Conservation (phyloP, 495 filamentous ascomycete genomes). For the Saxophila tyrrhenica region DNA sequence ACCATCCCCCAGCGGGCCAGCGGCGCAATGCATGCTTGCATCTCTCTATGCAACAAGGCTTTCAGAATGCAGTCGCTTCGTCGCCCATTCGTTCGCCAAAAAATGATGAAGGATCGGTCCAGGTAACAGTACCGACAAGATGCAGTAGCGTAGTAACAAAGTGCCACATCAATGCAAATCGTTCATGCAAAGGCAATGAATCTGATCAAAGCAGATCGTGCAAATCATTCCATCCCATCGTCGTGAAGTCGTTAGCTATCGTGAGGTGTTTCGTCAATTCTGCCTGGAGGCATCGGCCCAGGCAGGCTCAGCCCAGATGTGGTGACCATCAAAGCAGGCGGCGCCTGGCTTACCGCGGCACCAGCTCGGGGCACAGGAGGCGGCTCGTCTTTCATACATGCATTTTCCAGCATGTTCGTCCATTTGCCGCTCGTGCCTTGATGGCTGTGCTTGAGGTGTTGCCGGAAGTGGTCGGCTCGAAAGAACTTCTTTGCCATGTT, state of each 20-base stretch:
- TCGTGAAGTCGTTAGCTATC: constrained; percentile 2
- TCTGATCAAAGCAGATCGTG: not conserved
- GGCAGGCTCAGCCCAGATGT: not conserved
- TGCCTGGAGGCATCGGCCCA: not conserved
- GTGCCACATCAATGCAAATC: not conserved
- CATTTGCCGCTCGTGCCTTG: constrained; percentile 94
- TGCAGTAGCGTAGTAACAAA: too few species aligned
- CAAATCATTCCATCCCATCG: not conserved
- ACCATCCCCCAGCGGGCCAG: too few species aligned
- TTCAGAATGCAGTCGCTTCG: too few species aligned
- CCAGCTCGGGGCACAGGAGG: constrained; percentile 27
- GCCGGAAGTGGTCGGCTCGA: constrained; percentile 92
- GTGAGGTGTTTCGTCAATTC: constrained; percentile 6
- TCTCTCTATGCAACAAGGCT: too few species aligned
- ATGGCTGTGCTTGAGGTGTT: constrained; percentile 97
- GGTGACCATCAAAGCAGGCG: constrained; percentile 15
- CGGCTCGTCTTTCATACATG: constrained; percentile 90
- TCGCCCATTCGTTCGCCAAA: too few species aligned
- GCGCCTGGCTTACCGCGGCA: not conserved
- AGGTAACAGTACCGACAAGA: too few species aligned
- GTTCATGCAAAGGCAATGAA: not conserved
- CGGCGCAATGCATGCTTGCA: too few species aligned
- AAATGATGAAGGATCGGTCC: too few species aligned
- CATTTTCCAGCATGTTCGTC: constrained; percentile 96
- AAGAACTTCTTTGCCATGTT: constrained; percentile 98